Percentiles rank a stretch among this genome's conserved stretches.
phyloP scores from a whole-genome alignment of 768 basidiomycete species.

The Calvatia gigantea region DNA sequence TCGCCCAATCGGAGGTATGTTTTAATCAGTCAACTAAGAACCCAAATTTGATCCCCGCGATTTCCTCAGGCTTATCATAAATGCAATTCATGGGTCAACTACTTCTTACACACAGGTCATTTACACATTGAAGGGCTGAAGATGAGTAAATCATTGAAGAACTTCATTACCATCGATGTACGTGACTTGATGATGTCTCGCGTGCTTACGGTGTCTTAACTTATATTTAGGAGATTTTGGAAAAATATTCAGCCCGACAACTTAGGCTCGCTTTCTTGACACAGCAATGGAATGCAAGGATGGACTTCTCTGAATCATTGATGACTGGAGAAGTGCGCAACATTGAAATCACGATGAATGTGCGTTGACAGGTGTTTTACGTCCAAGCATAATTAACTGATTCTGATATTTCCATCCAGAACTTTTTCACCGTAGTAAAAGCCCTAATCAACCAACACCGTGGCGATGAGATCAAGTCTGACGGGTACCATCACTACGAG shows the following conservation, averaged over 20 bases:
- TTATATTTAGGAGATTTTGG: constrained; percentile 70
- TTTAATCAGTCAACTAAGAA: constrained; percentile 8
- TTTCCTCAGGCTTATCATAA: constrained; percentile 83
- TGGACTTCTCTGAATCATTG: constrained; percentile 90
- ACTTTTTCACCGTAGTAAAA: constrained; percentile 89
- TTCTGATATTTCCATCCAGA: constrained; percentile 44
- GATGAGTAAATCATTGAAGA: constrained; percentile 99
- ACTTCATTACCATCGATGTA: constrained; percentile 96
- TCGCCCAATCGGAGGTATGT: constrained; percentile 91
- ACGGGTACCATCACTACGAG: constrained; percentile 65
- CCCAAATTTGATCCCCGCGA: constrained; percentile 9
- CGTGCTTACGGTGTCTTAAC: constrained; percentile 5
- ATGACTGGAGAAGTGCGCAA: constrained; percentile 88
- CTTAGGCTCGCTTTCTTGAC: constrained; percentile 88
- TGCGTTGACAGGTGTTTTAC: constrained; percentile 31
- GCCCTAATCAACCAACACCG: constrained; percentile 65
- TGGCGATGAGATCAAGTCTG: constrained; percentile 44
- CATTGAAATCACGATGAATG: constrained; percentile 83
- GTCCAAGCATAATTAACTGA: background rate
- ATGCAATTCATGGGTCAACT: constrained; percentile 94
- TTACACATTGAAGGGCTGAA: constrained; percentile 97
- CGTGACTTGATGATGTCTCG: constrained; percentile 24
- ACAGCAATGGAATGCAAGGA: constrained; percentile 87
- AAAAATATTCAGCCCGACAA: constrained; percentile 81
- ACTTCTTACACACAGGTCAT: constrained; percentile 98